Percentiles rank a stretch among this genome's conserved stretches.
Evolutionary conservation across 305 asterid species (phyloP).

Genomic region (Petunia hybrid): DNA sequence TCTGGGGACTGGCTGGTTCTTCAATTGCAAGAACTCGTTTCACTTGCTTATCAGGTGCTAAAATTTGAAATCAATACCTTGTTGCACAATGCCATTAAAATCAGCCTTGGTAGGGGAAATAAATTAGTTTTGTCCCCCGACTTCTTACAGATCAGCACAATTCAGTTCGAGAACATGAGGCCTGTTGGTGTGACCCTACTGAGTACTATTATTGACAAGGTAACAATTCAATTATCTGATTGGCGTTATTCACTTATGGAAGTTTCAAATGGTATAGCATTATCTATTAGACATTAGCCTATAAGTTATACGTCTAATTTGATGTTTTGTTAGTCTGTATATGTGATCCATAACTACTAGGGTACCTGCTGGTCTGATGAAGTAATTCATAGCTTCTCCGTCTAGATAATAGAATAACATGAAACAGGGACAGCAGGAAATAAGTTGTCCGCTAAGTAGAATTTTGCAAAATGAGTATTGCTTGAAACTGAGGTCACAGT

Average conservation of each 20-base stretch:
- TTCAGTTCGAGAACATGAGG: conserved; percentile 96
- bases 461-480: too few species aligned
- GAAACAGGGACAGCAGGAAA: too few species aligned
- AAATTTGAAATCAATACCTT: conserved; percentile 38
- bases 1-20: conserved; percentile 91
- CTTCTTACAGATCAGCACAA: conserved; percentile 89
- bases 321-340: not conserved
- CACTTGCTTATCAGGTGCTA: conserved; percentile 98
- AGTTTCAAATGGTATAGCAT: conserved; percentile 1
- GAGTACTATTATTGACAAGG: conserved; percentile 95
- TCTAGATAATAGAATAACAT: too few species aligned
- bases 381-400: too few species aligned
- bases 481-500: too few species aligned
- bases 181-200: conserved; percentile 88
- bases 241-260: conserved; percentile 12
- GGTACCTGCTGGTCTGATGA: too few species aligned
- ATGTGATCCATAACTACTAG: too few species aligned
- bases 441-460: too few species aligned
- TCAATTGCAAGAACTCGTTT: conserved; percentile 92
- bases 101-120: not conserved
- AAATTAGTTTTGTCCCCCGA: conserved; percentile 33
- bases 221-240: conserved; percentile 34
- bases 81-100: conserved; percentile 32
- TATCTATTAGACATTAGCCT: conserved; percentile 24
- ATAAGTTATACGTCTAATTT: not conserved